Conservation (phyloP, 805 yeast genomes). For the Kodamaea neixiangensis region DNA sequence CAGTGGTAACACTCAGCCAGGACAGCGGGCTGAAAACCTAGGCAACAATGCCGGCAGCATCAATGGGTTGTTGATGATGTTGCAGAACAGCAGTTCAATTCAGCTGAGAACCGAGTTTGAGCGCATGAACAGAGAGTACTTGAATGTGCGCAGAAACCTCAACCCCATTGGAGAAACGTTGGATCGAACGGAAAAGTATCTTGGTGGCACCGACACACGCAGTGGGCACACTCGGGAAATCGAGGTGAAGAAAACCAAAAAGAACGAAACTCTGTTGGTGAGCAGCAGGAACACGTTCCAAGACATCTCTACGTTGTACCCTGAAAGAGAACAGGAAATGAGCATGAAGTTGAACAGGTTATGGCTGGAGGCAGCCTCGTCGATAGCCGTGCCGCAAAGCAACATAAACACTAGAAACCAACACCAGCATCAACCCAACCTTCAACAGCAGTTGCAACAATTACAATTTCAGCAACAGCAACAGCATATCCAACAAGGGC, state of each 20-base stretch:
- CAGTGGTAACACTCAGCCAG: not conserved
- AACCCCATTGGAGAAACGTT: conserved; percentile 73
- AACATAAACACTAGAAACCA: conserved; percentile 11
- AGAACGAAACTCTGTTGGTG: conserved; percentile 10
- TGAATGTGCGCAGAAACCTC: conserved; percentile 63
- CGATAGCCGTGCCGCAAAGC: conserved; percentile 16
- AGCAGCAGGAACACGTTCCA: conserved; percentile 32
- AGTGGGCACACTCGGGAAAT: conserved; percentile 19
- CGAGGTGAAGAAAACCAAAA: conserved; percentile 25
- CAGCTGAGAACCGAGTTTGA: conserved; percentile 77
- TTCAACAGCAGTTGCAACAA: conserved; percentile 13
- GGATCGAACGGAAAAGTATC: conserved; percentile 43
- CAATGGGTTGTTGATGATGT: conserved; percentile 29
- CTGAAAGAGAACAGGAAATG: conserved; percentile 34
- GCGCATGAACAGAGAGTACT: conserved; percentile 70
- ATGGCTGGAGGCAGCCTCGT: conserved; percentile 41
- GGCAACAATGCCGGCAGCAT: conserved; percentile 21
- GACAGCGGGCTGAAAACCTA: not conserved
- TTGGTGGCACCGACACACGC: conserved; percentile 9
- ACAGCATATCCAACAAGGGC: conserved; percentile 13
- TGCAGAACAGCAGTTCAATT: conserved; percentile 46
- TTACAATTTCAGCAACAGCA: conserved; percentile 11
- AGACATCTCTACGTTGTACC: conserved; percentile 34
- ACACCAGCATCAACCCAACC: conserved; percentile 5
- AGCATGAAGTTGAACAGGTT: conserved; percentile 26